Percentiles rank a stretch among this genome's conserved stretches.
phyloP scores from a whole-genome alignment of 345 rosid genomes.

The Lagerstroemia speciosa region DNA sequence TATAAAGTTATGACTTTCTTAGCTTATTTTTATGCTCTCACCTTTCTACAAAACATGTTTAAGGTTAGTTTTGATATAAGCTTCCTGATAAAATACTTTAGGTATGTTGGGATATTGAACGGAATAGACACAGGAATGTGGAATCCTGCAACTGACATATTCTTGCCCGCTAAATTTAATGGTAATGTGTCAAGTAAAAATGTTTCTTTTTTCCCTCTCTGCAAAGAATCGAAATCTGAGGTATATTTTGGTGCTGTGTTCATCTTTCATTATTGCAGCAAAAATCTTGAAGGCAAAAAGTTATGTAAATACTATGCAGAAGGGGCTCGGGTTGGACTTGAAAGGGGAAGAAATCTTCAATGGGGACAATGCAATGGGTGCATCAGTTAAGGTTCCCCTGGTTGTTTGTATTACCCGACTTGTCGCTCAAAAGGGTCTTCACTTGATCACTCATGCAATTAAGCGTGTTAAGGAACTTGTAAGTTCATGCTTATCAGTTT shows the following conservation, averaged over 20 bases:
- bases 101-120: slow-evolving; percentile 47
- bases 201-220: neutral
- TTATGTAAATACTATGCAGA: slow-evolving; percentile 38
- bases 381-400: slow-evolving; percentile 25
- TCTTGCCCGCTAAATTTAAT: slow-evolving; percentile 38
- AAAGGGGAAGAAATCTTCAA: slow-evolving; percentile 14
- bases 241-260: neutral
- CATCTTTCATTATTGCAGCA: slow-evolving; percentile 20
- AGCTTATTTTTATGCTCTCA: neutral
- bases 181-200: slow-evolving; percentile 18
- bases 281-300: slow-evolving; percentile 34
- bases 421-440: slow-evolving; percentile 59
- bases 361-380: slow-evolving; percentile 13
- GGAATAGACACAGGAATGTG: slow-evolving; percentile 45
- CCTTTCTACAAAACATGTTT: neutral
- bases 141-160: slow-evolving; percentile 45
- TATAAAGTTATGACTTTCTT: neutral
- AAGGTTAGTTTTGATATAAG: neutral
- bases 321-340: slow-evolving; percentile 40
- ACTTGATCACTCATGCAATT: slow-evolving; percentile 46
- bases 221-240: neutral
- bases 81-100: slow-evolving; percentile 11
- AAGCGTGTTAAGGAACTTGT: slow-evolving; percentile 37
- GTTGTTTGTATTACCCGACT: slow-evolving; percentile 47
- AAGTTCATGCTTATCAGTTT: slow-evolving; percentile 10